A percentile compares a stretch with the other conserved stretches of the same genome.
These are phyloP conservation scores for Alternaria hordeiaustralica DNA, from an alignment of 2,329 filamentous ascomycete genomes.

Conservation along the genomic window DNA sequence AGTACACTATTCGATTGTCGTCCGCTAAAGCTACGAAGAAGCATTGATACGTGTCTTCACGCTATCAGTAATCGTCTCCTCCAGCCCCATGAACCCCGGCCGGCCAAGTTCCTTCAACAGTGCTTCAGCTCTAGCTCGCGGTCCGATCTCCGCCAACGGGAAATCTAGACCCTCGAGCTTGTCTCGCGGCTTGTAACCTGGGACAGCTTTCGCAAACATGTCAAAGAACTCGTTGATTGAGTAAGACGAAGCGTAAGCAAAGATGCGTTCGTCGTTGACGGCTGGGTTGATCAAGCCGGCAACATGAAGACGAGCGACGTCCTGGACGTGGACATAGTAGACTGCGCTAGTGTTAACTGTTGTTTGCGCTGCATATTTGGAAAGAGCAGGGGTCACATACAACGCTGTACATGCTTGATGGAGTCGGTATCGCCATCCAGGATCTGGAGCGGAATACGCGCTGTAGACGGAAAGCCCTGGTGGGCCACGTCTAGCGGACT, in stretches of 20 bases:
- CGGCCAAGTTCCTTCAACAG: conserved; percentile 8
- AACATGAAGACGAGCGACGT: conserved; percentile 28
- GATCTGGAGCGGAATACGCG: conserved; percentile 10
- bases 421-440: conserved; percentile 18
- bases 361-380: not conserved
- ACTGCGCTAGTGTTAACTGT: conserved; percentile 8
- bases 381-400: conserved; percentile 5
- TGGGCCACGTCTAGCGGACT: conserved; percentile 13
- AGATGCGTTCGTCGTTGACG: conserved; percentile 20
- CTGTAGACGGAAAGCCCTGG: conserved; percentile 22
- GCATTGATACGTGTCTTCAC: conserved; percentile 6
- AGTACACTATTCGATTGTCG: not conserved
- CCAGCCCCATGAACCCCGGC: conserved; percentile 7
- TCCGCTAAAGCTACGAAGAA: conserved; percentile 1
- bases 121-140: conserved; percentile 6
- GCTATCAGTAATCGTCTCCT: conserved; percentile 11
- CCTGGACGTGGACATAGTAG: conserved; percentile 25
- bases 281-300: conserved; percentile 20
- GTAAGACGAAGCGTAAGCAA: conserved; percentile 14
- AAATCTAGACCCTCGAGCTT: conserved; percentile 15
- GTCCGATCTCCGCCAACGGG: conserved; percentile 12
- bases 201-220: conserved; percentile 6
- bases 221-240: conserved; percentile 19
- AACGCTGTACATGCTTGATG: conserved; percentile 17
- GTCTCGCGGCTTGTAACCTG: conserved; percentile 2